Base-by-base conservation (phyloP, 208 protist species). In the Leishmania lainsoni region DNA sequence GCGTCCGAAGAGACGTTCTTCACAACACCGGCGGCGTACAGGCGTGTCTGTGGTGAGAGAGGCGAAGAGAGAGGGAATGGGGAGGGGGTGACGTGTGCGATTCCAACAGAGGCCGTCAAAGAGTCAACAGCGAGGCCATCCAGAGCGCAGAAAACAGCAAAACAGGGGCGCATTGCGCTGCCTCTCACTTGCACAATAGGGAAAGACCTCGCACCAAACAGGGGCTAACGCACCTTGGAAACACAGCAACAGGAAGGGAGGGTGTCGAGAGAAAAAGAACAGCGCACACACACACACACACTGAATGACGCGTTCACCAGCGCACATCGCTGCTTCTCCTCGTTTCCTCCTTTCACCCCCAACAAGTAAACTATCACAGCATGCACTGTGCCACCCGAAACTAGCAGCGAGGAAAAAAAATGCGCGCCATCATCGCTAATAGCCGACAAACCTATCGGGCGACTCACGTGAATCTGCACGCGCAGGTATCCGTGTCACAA, bases 361-460 rank as follows among this genome's bases (percentile, higher is more conserved):
- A 65, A 35, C n/a, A 66, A 22, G 59, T 35, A 66, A 22, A 66
- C 14, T 26, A 29, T 26, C n/a, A 29, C 59, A 66, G 4, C 32
- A 66, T 17, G 59, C 17, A 35, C n/a, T 35, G n/a, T 35, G 6
- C n/a, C 10, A 35, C 9, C 59, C 12, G 59, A 35, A 66, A 32
- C 9, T 16, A 16, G 51, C 51, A 66, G 32, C 16, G n/a, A 26
- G 3, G 32, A 17, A 26, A 35, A 35, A 17, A 3, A 66, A 66
- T 16, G 10, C 12, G 10, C 59, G 3, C 9, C 48, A 48, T 5
- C 70, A 45, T 39, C 5, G 45, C 52, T 81, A 85, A 29, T 85
- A 81, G 48, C 81, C 77, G 16, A 76, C 76, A 49, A 79, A 85
- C n/a, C 81, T 70, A 8, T 58, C 73, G 3, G 72, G 42, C 14